Evolutionary conservation across 2,329 filamentous ascomycete species (phyloP).

Genomic region (Verticillium klebahnii): DNA sequence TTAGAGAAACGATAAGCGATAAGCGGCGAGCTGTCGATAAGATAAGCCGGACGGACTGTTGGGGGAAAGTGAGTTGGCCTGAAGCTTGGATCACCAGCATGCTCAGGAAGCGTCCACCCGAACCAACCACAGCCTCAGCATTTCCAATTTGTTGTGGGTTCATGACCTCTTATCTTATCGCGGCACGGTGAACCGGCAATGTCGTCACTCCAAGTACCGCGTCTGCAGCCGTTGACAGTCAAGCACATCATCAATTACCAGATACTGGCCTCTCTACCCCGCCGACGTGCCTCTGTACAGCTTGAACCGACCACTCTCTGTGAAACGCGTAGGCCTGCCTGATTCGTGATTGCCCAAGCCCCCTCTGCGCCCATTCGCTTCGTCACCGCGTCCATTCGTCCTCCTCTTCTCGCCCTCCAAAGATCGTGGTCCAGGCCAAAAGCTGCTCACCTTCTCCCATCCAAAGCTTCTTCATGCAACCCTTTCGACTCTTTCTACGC

Average conservation of each 20-base stretch:
- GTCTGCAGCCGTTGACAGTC: not conserved
- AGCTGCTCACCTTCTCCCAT: not conserved
- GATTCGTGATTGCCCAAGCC: not conserved
- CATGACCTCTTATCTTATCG: not conserved
- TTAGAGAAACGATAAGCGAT: too few relatives aligned
- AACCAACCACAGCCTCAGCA: not conserved
- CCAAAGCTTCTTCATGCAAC: constrained; percentile 8
- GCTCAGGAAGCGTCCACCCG: not conserved
- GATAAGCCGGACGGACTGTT: too few relatives aligned
- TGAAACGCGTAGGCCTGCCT: not conserved
- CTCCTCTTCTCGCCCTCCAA: not conserved
- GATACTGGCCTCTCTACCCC: not conserved
- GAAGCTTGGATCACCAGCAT: not conserved
- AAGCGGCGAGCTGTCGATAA: too few relatives aligned
- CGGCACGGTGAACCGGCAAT: not conserved
- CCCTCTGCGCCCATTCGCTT: not conserved
- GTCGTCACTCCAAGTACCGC: not conserved
- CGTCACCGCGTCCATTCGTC: not conserved
- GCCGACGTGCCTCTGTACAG: not conserved
- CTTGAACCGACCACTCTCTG: not conserved
- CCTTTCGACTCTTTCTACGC: constrained; percentile 2
- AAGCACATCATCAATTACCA: not conserved
- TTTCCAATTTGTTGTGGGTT: not conserved
- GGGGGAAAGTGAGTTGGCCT: not conserved
- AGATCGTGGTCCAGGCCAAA: not conserved